A percentile compares a stretch with the other conserved stretches of the same genome.
These are phyloP conservation scores for Endoconidiophora polonica DNA, from an alignment of 2,329 filamentous ascomycete species.

Conservation along the genomic window DNA sequence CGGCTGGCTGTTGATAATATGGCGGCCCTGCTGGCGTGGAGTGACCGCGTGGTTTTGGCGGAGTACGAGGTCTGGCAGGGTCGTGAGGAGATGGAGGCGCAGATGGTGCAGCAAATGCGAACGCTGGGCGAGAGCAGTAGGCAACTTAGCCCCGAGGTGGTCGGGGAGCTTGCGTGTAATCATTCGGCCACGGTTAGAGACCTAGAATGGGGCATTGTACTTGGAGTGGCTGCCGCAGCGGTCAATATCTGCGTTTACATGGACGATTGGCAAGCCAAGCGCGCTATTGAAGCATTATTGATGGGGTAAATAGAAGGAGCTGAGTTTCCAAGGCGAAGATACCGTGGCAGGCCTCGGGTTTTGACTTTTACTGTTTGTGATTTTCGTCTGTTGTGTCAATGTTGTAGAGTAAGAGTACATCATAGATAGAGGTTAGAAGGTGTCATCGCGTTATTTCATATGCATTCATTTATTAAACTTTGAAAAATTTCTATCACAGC, in stretches of 20 bases:
- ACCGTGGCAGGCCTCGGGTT: too few relatives aligned
- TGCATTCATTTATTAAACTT: conserved; percentile 6
- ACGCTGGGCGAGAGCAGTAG: neutral
- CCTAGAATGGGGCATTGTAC: conserved; percentile 7
- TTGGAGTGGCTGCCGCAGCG: conserved; percentile 8
- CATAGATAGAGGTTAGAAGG: too few relatives aligned
- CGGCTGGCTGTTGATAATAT: conserved; percentile 18
- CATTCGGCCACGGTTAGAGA: neutral
- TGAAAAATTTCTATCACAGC: conserved; percentile 5
- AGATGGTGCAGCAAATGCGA: neutral
- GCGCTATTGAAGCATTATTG: conserved; percentile 3
- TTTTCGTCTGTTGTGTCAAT: neutral
- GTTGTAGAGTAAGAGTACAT: too few relatives aligned
- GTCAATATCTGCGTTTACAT: conserved; percentile 10
- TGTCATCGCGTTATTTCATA: neutral
- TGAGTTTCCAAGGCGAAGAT: too few relatives aligned
- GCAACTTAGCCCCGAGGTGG: neutral
- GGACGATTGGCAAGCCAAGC: conserved; percentile 2
- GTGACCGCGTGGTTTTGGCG: conserved; percentile 12
- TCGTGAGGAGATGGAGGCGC: neutral
- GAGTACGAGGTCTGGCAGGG: conserved; percentile 16
- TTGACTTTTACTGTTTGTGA: neutral
- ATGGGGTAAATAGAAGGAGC: neutral
- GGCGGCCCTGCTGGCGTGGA: conserved; percentile 18
- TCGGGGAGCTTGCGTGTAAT: neutral